A percentile compares a stretch with the other conserved stretches of the same genome.
phyloP scores from a whole-genome alignment of 108 stramenopile genomes.

The Pseudonitzschia multiseries region DNA sequence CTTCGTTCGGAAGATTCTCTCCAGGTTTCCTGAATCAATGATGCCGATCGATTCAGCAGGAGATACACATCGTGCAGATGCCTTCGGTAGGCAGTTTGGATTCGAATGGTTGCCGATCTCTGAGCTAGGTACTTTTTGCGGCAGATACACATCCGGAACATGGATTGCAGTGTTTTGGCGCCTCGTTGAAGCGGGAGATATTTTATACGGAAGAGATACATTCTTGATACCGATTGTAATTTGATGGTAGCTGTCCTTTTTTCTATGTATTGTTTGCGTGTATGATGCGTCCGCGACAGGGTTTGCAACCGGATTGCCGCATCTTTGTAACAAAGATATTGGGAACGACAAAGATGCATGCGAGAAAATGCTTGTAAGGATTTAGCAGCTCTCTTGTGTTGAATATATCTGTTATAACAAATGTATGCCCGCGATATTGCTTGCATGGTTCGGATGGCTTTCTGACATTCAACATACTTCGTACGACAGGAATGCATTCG shows the following conservation, averaged over 20 bases:
- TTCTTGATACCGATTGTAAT: neutral
- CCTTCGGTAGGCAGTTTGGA: neutral
- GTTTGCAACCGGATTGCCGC: neutral
- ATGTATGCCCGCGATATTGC: neutral
- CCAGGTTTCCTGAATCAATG: too few species aligned
- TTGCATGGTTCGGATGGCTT: neutral
- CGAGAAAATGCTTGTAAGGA: neutral
- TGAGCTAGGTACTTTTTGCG: too few species aligned
- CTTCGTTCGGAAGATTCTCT: neutral
- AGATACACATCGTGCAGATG: neutral
- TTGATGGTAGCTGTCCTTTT: neutral
- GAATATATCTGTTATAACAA: neutral
- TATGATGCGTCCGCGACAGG: neutral
- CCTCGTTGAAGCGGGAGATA: neutral
- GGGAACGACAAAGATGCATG: neutral
- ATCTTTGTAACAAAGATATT: neutral
- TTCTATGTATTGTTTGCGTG: neutral
- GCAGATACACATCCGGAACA: neutral
- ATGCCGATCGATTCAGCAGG: too few species aligned
- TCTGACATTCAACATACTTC: neutral
- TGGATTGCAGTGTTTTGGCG: neutral
- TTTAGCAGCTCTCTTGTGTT: neutral
- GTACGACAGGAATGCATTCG: constrained; percentile 2
- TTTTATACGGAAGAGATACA: neutral
- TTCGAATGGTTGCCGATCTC: too few species aligned